phyloP scores from a whole-genome alignment of 441 rosid genomes.

The Populus hybrid region DNA sequence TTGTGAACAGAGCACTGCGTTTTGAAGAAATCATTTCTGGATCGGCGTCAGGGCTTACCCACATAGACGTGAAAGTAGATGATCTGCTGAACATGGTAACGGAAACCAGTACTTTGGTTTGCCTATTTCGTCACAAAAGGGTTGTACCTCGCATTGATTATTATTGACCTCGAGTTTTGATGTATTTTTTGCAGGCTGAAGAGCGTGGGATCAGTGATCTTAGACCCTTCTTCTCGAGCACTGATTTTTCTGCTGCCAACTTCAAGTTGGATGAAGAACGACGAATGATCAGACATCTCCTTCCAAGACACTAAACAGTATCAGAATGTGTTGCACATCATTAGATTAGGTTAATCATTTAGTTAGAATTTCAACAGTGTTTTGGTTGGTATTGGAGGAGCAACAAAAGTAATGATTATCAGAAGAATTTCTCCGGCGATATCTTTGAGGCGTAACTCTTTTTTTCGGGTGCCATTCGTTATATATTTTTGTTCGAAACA shows the following conservation, averaged over 20 bases:
- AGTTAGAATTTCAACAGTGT: background rate
- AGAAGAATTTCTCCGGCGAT: background rate
- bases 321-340: background rate
- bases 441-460: too few relatives aligned
- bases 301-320: slow-evolving; percentile 22
- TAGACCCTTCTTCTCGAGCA: slow-evolving; percentile 74
- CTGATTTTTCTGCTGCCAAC: slow-evolving; percentile 58
- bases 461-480: too few relatives aligned
- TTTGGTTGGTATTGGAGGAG: background rate
- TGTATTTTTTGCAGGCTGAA: slow-evolving; percentile 56
- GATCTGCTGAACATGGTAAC: slow-evolving; percentile 75
- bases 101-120: background rate
- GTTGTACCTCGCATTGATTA: background rate
- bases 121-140: background rate
- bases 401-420: background rate
- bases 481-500: too few relatives aligned
- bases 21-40: slow-evolving; percentile 88
- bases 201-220: slow-evolving; percentile 79
- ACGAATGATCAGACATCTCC: slow-evolving; percentile 54
- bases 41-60: slow-evolving; percentile 52
- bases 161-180: slow-evolving; percentile 5
- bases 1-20: slow-evolving; percentile 70
- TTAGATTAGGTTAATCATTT: background rate
- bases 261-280: slow-evolving; percentile 59
- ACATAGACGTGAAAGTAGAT: slow-evolving; percentile 64